Evolutionary conservation across 192 early-diverging fungal species (phyloP), one percentile per base, ranked within the genome.

Genomic region (Coemansia sp.): DNA sequence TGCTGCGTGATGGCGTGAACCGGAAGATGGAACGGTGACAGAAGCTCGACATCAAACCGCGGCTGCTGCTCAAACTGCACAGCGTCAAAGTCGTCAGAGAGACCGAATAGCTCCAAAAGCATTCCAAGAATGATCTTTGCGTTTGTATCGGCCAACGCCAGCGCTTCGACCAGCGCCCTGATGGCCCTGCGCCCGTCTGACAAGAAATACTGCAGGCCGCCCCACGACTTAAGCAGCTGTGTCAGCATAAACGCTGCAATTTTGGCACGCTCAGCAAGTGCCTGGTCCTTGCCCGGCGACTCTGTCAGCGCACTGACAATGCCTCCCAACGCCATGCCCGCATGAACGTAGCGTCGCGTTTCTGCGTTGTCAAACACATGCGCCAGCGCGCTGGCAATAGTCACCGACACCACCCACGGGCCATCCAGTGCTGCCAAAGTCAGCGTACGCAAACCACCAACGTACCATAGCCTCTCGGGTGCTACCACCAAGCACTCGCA

Each of bases 131-230:
- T 64, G 36, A 76, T 70, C 58, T 80, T 73, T 40, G 69, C 60
- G 50, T 80, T 78, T 8, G 74, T 52, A 5, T 74, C 71, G 6
- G 68, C 74, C 72, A 75, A 59, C 5, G 70, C 49, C 33, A 84
- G 72, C 18, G 83, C 72, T 36, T 73, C 50, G 22, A 73, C 52
- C 38, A 84, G 51, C 22, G 75, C 66, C 1, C 45, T 16, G 36
- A 84, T 66, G 55, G 58, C 69, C 17, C 67, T 59, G 28, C 77
- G 73, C 2, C 72, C 61, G 65, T 80, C 77, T 1, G 74, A 61
- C 63, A 84, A 22, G 63, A 84, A 75, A 48, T 84, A 84, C 69
- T 84, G 83, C 50, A 84, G 69, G 14, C 83, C 83, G 61, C 76
- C 60, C 83, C 83, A 84, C 51, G 77, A 84, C 56, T 84, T 84